Percentiles rank a stretch among this genome's conserved stretches.
Conservation (phyloP, 1,284 basidiomycete genomes). For the Malassezia psittaci region DNA sequence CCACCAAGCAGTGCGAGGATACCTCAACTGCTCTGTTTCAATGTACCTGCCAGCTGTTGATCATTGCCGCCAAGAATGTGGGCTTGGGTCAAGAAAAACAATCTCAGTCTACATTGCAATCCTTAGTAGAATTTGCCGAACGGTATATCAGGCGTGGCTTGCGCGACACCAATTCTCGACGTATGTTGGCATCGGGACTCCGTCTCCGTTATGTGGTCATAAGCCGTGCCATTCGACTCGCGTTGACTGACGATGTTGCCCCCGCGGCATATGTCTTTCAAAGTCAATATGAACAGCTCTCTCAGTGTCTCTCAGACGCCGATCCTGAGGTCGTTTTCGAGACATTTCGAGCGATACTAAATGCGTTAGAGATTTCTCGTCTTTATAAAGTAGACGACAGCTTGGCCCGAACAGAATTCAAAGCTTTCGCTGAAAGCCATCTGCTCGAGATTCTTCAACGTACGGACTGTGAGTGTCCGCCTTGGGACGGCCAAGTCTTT, state of each 20-base stretch:
- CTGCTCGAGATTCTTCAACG: neutral
- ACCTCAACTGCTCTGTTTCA: neutral
- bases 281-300: neutral
- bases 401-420: neutral
- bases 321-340: neutral
- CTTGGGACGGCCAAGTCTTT: constrained; percentile 14
- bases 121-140: neutral
- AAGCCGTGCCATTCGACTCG: neutral
- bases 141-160: neutral
- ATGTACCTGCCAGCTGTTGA: neutral
- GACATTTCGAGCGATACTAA: neutral
- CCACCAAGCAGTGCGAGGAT: neutral
- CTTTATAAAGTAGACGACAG: neutral
- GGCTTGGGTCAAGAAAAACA: neutral
- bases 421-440: neutral
- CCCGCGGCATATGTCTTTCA: neutral
- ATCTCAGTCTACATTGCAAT: neutral
- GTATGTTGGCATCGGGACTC: neutral
- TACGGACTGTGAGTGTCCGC: neutral
- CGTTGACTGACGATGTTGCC: neutral
- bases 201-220: neutral
- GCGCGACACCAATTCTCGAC: neutral
- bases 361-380: neutral
- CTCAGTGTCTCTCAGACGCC: neutral
- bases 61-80: neutral